Percentiles rank a stretch among this genome's conserved stretches.
These are phyloP conservation scores for Botryosphaeria dothidea DNA, from an alignment of 2,329 filamentous ascomycete species.

Conservation along the genomic window DNA sequence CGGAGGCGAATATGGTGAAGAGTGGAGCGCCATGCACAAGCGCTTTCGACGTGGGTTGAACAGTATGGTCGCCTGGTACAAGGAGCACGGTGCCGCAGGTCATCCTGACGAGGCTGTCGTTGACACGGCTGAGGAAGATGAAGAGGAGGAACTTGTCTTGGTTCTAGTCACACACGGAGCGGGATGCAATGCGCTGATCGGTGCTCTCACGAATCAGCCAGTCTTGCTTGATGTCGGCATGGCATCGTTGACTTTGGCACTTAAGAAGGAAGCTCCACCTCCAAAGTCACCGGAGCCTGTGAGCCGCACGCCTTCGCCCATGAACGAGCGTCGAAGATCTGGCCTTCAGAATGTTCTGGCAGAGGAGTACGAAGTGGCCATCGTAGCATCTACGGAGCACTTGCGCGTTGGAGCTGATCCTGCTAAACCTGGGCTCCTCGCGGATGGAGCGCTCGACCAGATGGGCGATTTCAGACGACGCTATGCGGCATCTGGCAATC, in stretches of 20 bases:
- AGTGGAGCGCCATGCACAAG: conserved; percentile 95
- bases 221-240: conserved; percentile 88
- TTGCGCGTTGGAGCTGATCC: conserved; percentile 56
- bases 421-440: conserved; percentile 26
- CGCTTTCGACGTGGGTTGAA: conserved; percentile 80
- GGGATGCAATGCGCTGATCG: conserved; percentile 92
- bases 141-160: conserved; percentile 70
- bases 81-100: conserved; percentile 47
- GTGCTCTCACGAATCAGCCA: conserved; percentile 86
- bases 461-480: conserved; percentile 21
- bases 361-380: conserved; percentile 70
- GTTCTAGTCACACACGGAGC: conserved; percentile 92
- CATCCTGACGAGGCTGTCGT: conserved; percentile 34
- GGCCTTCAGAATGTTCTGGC: conserved; percentile 46
- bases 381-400: conserved; percentile 76
- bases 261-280: conserved; percentile 30
- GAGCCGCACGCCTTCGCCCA: conserved; percentile 25
- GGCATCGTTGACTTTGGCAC: conserved; percentile 86
- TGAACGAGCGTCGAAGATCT: conserved; percentile 38
- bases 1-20: conserved; percentile 85
- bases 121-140: conserved; percentile 36
- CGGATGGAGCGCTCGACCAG: not conserved
- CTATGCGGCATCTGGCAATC: conserved; percentile 28
- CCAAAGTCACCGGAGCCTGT: conserved; percentile 22
- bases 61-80: conserved; percentile 82